These are phyloP conservation scores for Globisporangium rhizosaccharum DNA, from an alignment of 352 stramenopile species.

Conservation along the genomic window DNA sequence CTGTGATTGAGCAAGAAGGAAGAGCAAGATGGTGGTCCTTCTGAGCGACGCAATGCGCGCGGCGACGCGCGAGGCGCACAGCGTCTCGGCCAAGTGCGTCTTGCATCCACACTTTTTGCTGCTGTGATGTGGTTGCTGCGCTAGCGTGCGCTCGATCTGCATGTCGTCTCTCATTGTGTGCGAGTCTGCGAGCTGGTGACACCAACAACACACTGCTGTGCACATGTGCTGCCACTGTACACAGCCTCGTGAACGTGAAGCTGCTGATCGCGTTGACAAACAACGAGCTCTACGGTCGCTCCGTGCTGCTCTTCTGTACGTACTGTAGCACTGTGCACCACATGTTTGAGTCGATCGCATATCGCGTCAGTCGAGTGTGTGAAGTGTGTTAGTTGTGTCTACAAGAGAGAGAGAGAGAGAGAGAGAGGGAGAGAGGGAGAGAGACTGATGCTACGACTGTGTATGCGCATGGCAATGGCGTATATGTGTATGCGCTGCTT, in stretches of 20 bases:
- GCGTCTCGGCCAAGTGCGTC: conserved; percentile 49
- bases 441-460: background rate
- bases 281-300: conserved; percentile 56
- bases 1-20: too few species aligned
- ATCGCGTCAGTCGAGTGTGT: too few species aligned
- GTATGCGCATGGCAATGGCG: background rate
- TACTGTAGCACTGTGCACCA: conserved; percentile 1
- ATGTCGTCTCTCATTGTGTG: background rate
- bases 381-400: too few species aligned
- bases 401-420: too few species aligned
- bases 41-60: conserved; percentile 46
- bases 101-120: background rate
- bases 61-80: conserved; percentile 42
- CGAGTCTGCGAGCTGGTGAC: background rate
- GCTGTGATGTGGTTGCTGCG: too few species aligned
- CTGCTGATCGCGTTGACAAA: conserved; percentile 60
- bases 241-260: conserved; percentile 63
- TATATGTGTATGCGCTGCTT: background rate
- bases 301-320: conserved; percentile 68
- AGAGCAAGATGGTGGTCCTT: too few species aligned
- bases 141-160: too few species aligned
- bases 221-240: background rate
- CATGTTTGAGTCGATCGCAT: too few species aligned
- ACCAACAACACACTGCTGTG: background rate
- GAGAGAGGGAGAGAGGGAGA: too few species aligned